Conservation (phyloP, 306 rosid species). For the Pyrus communis region DNA sequence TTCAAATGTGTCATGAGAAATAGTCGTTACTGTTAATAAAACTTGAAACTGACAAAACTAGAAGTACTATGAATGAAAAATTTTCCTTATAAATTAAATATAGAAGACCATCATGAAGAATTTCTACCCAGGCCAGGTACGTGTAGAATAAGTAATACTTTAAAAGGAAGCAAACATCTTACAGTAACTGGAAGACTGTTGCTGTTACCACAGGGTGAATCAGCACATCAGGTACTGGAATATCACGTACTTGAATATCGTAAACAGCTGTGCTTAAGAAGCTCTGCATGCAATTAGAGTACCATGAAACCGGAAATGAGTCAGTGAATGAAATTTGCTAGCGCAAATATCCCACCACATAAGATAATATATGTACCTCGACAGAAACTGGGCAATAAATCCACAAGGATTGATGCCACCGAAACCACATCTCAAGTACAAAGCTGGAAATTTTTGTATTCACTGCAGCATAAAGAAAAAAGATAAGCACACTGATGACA, state of each 20-base stretch:
- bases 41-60: not conserved
- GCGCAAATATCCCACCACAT: not conserved
- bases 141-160: not conserved
- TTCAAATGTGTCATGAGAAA: not conserved
- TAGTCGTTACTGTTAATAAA: not conserved
- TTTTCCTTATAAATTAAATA: too few relatives aligned
- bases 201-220: conserved; percentile 58
- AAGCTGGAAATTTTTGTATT: conserved; percentile 47
- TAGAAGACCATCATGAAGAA: not conserved
- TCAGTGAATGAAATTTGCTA: not conserved
- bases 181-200: conserved; percentile 62
- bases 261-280: conserved; percentile 40
- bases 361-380: conserved; percentile 33
- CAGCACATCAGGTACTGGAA: conserved; percentile 52
- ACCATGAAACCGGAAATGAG: not conserved
- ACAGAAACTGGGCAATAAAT: conserved; percentile 35
- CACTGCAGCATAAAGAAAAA: conserved; percentile 29
- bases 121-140: not conserved
- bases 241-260: not conserved
- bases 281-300: conserved; percentile 26
- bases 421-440: conserved; percentile 81
- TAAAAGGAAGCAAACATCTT: conserved; percentile 27
- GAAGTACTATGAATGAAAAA: too few relatives aligned
- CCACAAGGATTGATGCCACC: conserved; percentile 94
- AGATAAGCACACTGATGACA: not conserved